Base-by-base conservation (phyloP, 495 filamentous ascomycete genomes). In the Aspergillus wentii region DNA sequence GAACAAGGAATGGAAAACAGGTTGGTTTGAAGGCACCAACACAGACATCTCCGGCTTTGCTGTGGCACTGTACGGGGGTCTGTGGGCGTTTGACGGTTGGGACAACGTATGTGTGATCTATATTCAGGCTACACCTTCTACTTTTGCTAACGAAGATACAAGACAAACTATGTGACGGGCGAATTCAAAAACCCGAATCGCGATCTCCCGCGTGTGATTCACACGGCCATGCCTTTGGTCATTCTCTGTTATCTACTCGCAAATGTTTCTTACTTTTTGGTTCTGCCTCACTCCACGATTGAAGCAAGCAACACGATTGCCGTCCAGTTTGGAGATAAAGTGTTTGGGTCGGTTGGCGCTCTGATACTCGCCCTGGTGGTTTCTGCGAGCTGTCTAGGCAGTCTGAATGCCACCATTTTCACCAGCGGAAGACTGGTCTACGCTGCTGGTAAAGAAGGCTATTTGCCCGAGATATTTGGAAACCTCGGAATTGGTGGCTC, bases 71-170 rank as follows among this genome's bases (percentile, higher is more conserved):
- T 98, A 98, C 60, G 91, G 88, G 17, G 92, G 92, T 8, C 71
- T 98, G 2, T 98, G 92, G 92, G 92, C 92, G 2, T 98, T 91
- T 63, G 92, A 98, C 53, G 92, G 92, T 14, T 98, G 92, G 92
- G 92, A 98, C 56, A 98, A 98, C 61, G 90, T 92, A 62, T 67
- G 85, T 70, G 44, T 41, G 7, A n/a, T 33, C 13, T 17, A 17
- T 33, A 6, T 9, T 17, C 31, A 33, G n/a, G 4, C 25, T 4
- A 28, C 25, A 3, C 4, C 25, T 13, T 17, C 6, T 11, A 17
- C 16, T 17, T 2, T 27, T 28, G 23, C 11, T 14, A 15, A 30
- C 31, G 30, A 27, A 37, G 17, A 13, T 28, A 14, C 3, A 48
- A 94, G 88, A 91, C 91, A 41, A 98, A 96, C 64, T 97, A 95